Base-by-base conservation (phyloP, 768 basidiomycete species). In the Neoboletus brunneissimus region DNA sequence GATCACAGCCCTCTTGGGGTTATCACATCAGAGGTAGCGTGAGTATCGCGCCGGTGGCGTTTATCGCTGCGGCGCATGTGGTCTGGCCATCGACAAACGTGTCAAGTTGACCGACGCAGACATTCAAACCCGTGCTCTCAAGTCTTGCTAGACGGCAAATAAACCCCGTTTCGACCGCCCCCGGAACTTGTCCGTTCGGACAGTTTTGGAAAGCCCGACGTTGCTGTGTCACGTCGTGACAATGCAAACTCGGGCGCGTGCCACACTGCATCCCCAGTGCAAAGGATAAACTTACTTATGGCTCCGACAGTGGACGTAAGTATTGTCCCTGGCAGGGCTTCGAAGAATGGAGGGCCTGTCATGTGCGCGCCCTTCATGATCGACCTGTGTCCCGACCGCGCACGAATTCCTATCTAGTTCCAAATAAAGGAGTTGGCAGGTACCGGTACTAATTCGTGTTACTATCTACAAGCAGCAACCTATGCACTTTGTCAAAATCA, bases 351-450 rank as follows among this genome's bases (percentile, higher is more conserved):
- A 67, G 61, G 27, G 27, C 18, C 34, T 15, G 51, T 55, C 58
- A 52, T 25, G 27, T 25, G 53, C 54, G 7, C 47, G 50, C 31
- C 48, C 25, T 62, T 67, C 66, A 68, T 65, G 66, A 66, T 63
- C 66, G 65, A 63, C 58, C 54, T 34, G 51, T 31, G 45, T 51
- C 22, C 41, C 37, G n/a, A 55, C 35, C 9, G 45, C 20, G 48
- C 38, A 9, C 32, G 20, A 27, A 43, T 45, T 15, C 8, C 12
- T 5, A 23, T 31, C 48, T 15, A 20, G 1, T 20, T 11, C 38
- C 48, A 50, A 56, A 61, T 53, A 47, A 40, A 34, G 55, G 20
- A n/a, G n/a, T n/a, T n/a, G 22, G 32, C 11, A 12, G 32, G 15
- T 20, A n/a, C 31, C n/a, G 27, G 18, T 18, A n/a, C 31, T 9